A percentile compares a stretch with the other conserved stretches of the same genome.
Evolutionary conservation across 2,329 filamentous ascomycete genomes (phyloP).

Genomic region (Dactylella cylindrospora): DNA sequence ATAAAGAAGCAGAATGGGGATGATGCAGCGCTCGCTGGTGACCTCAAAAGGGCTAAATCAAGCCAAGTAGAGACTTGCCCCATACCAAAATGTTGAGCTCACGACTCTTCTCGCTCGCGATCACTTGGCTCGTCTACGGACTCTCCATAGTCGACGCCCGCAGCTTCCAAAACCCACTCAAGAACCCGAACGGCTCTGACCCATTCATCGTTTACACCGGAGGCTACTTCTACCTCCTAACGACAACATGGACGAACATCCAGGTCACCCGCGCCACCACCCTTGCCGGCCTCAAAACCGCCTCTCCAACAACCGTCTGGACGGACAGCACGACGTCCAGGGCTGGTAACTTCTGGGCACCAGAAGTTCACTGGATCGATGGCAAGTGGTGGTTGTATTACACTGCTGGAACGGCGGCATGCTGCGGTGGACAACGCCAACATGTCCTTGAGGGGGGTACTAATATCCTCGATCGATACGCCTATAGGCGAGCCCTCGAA

Average conservation of each 20-base stretch:
- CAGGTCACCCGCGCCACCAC: slow-evolving; percentile 60
- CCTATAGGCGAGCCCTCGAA: slow-evolving; percentile 55
- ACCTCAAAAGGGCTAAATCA: too few relatives aligned
- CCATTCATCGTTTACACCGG: slow-evolving; percentile 59
- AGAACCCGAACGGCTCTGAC: slow-evolving; percentile 58
- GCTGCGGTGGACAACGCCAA: slow-evolving; percentile 58
- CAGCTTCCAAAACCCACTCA: slow-evolving; percentile 59
- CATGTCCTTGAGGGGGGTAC: slow-evolving; percentile 60
- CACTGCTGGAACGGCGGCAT: slow-evolving; percentile 56
- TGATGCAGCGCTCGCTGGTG: too few relatives aligned
- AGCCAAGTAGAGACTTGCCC: too few relatives aligned
- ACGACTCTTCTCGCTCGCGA: slow-evolving; percentile 12
- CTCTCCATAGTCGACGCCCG: slow-evolving; percentile 25
- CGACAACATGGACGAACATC: slow-evolving; percentile 61
- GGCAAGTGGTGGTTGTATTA: slow-evolving; percentile 61
- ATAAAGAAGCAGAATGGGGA: too few relatives aligned
- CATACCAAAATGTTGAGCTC: slow-evolving; percentile 33
- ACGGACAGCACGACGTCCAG: slow-evolving; percentile 55
- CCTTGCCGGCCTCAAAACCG: slow-evolving; percentile 60
- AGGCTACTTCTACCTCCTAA: slow-evolving; percentile 62
- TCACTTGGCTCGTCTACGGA: slow-evolving; percentile 18
- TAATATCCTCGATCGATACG: slow-evolving; percentile 58
- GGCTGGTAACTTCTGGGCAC: slow-evolving; percentile 63
- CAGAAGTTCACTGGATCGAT: slow-evolving; percentile 49
- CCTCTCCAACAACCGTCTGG: slow-evolving; percentile 58